Base-by-base conservation (phyloP, 495 filamentous ascomycete genomes). In the Extremus antarcticus region DNA sequence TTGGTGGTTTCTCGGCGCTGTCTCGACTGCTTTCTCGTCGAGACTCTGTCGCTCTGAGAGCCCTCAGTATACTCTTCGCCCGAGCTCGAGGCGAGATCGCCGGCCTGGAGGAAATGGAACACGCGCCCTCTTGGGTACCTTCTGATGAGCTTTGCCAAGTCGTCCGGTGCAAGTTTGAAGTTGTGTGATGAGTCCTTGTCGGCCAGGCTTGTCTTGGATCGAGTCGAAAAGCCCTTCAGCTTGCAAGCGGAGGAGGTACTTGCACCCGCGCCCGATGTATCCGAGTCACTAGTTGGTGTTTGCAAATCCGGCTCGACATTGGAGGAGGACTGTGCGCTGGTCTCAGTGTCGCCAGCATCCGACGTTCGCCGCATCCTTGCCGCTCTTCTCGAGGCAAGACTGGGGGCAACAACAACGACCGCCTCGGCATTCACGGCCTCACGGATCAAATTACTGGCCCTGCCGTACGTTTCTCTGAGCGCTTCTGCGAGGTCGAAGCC, bases 361-460 rank as follows among this genome's bases (percentile, higher is more conserved):
- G 35, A 39, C 9, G 35, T n/a, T 9, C 9, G 35, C 35, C 35
- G 9, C 9, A n/a, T 39, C 10, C 38, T 11, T 25, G 21, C 43
- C 23, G 24, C 9, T 8, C 21, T 47, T 13, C 39, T 23, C 24
- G 51, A 47, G 3, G 41, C 51, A 46, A 41, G 23, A 3, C 23
- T 45, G 38, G 49, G 49, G 35, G 53, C 50, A 16, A 58, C 48
- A 19, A 58, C 46, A 1, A 58, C 19, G 2, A 58, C 55, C 20
- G 49, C 55, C 13, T 58, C 55, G 15, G 47, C 48, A 13, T 40
- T 9, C n/a, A 52, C 38, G 4, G 55, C 48, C 41, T 52, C 49
- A 20, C 41, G 25, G 8, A 58, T 58, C n/a, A 53, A 25, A 19
- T 52, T 52, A 21, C 39, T 47, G 10, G 55, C 55, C 2, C 50